These are phyloP conservation scores for Naganishia friedmannii DNA, from an alignment of 768 basidiomycete genomes.

Conservation along the genomic window DNA sequence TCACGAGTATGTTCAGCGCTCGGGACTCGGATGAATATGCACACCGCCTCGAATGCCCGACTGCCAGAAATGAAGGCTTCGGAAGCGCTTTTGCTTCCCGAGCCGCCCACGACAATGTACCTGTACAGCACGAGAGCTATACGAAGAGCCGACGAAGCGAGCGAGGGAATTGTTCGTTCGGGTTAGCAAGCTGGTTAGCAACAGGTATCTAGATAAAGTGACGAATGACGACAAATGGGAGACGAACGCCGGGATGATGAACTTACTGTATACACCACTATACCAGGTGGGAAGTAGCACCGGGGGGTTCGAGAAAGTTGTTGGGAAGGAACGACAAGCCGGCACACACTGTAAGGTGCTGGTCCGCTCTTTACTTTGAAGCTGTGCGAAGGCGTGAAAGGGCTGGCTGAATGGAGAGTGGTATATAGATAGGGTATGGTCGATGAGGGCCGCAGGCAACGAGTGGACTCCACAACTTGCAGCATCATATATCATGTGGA, in stretches of 20 bases:
- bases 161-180: too few relatives aligned
- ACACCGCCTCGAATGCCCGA: background rate
- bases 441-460: too few relatives aligned
- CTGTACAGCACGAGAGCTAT: conserved; percentile 1
- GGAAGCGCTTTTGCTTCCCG: background rate
- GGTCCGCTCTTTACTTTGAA: background rate
- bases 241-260: too few relatives aligned
- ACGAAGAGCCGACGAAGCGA: background rate
- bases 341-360: conserved; percentile 1
- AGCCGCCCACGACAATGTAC: background rate
- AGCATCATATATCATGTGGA: too few relatives aligned
- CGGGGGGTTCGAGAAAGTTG: background rate
- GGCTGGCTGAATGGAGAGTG: background rate
- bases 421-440: background rate
- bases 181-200: too few relatives aligned
- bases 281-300: background rate
- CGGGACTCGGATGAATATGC: conserved; percentile 2
- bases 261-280: too few relatives aligned
- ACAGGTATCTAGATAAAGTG: too few relatives aligned
- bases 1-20: background rate
- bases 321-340: background rate
- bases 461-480: too few relatives aligned
- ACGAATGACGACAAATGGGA: too few relatives aligned
- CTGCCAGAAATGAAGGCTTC: background rate
- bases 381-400: background rate